Base-by-base conservation (phyloP, 176 grass and related monocot genomes). In the Poa annua region DNA sequence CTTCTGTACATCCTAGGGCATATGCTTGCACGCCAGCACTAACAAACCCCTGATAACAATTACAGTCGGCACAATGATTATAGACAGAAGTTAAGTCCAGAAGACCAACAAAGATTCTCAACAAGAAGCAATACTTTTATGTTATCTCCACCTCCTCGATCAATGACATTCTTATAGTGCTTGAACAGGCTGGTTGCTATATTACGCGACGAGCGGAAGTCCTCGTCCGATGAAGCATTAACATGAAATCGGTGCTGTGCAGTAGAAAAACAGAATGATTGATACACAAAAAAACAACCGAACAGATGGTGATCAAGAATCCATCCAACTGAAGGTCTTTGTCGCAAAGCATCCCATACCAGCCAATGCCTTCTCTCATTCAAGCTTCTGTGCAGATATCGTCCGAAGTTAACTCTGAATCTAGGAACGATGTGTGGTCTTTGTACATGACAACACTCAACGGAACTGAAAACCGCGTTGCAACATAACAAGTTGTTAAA, bases 21-120 rank as follows among this genome's bases (percentile, higher is more conserved):
- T 98, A 98, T 71, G 96, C 92, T 55, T 95, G 92, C 68, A 93
- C 96, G 41, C 92, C 91, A 82, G 92, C 96, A 90, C 54, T 93
- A 55, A 95, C 78, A 73, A 95, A 98, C 25, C 93, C 96, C 96
- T 98, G 78, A 32, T 14, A 66, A 85, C 36, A 95, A 74, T 54
- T 44, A 80, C 45, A 78, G 7, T 26, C 7, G 25, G 26, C 16
- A 15, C 39, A 24, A 38, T 42, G 64, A 42, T 60, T 67, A 42
- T 29, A 35, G 54, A 80, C 17, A 74, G 67, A 38, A 50, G 4
- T 48, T 51, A 45, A 72, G 41, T 56, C 53, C 50, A 67, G 38
- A 75, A 66, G 15, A 82, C 36, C 32, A 0, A 55, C 44, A 8
- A 85, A 86, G 5, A 83, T 42, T 86, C 76, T 81, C 35, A 86